These are phyloP conservation scores for Tillandsia leiboldiana DNA, from an alignment of 176 grass and related monocot genomes.

Conservation along the genomic window DNA sequence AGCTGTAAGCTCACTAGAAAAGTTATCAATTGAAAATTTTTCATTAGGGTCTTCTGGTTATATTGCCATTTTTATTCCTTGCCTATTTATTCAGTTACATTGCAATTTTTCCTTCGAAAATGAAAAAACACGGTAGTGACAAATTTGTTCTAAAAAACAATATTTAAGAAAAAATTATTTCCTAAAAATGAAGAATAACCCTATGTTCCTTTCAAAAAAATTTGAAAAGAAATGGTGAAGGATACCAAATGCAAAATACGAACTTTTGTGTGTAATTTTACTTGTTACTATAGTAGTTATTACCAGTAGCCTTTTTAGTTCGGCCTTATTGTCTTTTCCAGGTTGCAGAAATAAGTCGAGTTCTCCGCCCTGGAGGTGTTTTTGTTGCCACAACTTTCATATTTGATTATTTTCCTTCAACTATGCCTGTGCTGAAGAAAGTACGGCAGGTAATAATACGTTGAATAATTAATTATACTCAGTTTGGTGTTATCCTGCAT, in stretches of 20 bases:
- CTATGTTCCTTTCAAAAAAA: too few relatives aligned
- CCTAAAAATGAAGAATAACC: too few relatives aligned
- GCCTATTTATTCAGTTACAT: too few relatives aligned
- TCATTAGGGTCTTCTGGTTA: neutral
- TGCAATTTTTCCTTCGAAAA: too few relatives aligned
- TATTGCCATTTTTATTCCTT: neutral
- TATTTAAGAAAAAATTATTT: too few relatives aligned
- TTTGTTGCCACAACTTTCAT: slow-evolving; percentile 86
- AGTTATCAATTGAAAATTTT: slow-evolving; percentile 3
- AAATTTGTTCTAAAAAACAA: too few relatives aligned
- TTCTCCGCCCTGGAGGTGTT: slow-evolving; percentile 64
- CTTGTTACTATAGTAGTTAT: neutral
- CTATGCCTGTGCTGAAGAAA: slow-evolving; percentile 38
- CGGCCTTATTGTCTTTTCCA: slow-evolving; percentile 6
- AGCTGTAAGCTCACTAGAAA: slow-evolving; percentile 45
- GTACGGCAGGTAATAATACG: slow-evolving; percentile 49
- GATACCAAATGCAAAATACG: too few relatives aligned
- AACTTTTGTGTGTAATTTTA: neutral
- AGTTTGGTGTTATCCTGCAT: neutral
- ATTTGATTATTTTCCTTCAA: slow-evolving; percentile 43
- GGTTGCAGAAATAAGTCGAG: slow-evolving; percentile 84
- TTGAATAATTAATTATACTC: neutral
- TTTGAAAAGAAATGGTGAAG: too few relatives aligned
- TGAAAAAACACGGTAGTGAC: too few relatives aligned
- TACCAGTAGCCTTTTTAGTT: neutral